These are phyloP conservation scores for Russula sp. DNA, from an alignment of 768 basidiomycete genomes.

Conservation along the genomic window DNA sequence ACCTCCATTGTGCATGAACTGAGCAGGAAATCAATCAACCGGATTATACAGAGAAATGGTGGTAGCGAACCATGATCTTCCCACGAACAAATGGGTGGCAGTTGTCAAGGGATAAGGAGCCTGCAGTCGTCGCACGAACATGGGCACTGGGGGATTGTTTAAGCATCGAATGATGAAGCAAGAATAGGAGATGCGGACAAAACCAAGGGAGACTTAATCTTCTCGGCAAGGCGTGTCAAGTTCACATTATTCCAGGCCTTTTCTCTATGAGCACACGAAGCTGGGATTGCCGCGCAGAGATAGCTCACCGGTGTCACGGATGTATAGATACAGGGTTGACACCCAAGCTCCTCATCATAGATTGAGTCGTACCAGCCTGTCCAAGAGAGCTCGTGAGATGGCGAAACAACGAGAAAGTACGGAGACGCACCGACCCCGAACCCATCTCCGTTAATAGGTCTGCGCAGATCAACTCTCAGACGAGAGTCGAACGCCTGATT, in stretches of 20 bases:
- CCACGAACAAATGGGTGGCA: slow-evolving; percentile 93
- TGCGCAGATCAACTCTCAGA: slow-evolving; percentile 67
- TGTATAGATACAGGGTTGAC: slow-evolving; percentile 92
- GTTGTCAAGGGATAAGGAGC: slow-evolving; percentile 85
- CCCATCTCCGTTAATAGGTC: slow-evolving; percentile 93
- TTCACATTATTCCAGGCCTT: slow-evolving; percentile 98
- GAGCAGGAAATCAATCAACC: slow-evolving; percentile 3
- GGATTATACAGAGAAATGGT: neutral
- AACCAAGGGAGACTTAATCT: slow-evolving; percentile 92
- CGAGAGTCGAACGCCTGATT: slow-evolving; percentile 96
- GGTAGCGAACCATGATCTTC: slow-evolving; percentile 71
- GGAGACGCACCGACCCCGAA: slow-evolving; percentile 79
- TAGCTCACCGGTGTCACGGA: slow-evolving; percentile 78
- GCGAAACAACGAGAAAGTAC: neutral
- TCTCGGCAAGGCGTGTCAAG: slow-evolving; percentile 88
- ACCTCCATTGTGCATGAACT: slow-evolving; percentile 99
- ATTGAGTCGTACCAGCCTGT: slow-evolving; percentile 92
- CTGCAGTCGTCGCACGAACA: slow-evolving; percentile 90
- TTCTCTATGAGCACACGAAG: neutral
- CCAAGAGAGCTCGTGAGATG: neutral
- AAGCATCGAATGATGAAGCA: neutral
- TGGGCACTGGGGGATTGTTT: slow-evolving; percentile 50
- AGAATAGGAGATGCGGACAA: slow-evolving; percentile 49
- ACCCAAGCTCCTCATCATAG: slow-evolving; percentile 74
- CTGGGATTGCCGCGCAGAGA: neutral